Conservation (phyloP, 140 eudicot species). For the Erigeron philadelphicus region DNA sequence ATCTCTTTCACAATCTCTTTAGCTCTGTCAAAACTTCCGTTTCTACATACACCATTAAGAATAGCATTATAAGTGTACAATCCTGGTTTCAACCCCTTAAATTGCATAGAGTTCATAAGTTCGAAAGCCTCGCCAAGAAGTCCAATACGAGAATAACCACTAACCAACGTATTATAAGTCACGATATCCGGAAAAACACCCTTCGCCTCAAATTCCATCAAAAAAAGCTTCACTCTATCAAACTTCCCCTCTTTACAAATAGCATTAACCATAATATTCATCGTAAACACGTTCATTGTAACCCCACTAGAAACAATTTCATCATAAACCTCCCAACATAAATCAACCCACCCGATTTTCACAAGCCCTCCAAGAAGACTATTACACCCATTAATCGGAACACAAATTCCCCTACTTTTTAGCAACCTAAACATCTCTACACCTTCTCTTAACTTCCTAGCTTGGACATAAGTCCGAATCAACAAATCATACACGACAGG, state of each 20-base stretch:
- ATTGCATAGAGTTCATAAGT: conserved; percentile 36
- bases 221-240: conserved; percentile 31
- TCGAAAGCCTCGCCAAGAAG: conserved; percentile 48
- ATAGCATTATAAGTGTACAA: conserved; percentile 58
- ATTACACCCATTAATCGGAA: conserved; percentile 60
- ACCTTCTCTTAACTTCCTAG: conserved; percentile 71
- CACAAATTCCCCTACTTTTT: conserved; percentile 37
- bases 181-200: conserved; percentile 65
- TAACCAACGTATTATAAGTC: conserved; percentile 71
- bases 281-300: conserved; percentile 43
- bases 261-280: conserved; percentile 72
- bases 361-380: conserved; percentile 81
- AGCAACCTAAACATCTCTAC: conserved; percentile 52
- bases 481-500: conserved; percentile 59
- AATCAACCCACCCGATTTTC: conserved; percentile 70
- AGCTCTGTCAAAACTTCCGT: conserved; percentile 41
- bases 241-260: conserved; percentile 60
- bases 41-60: conserved; percentile 59
- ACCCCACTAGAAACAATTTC: conserved; percentile 37
- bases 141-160: conserved; percentile 54
- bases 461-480: conserved; percentile 75
- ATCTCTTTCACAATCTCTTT: conserved; percentile 53
- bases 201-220: conserved; percentile 44
- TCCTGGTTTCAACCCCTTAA: conserved; percentile 47
- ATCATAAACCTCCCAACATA: conserved; percentile 57